Evolutionary conservation across 345 rosid species (phyloP), one percentile per base, ranked within the genome.

Genomic region (Gossypium australe): DNA sequence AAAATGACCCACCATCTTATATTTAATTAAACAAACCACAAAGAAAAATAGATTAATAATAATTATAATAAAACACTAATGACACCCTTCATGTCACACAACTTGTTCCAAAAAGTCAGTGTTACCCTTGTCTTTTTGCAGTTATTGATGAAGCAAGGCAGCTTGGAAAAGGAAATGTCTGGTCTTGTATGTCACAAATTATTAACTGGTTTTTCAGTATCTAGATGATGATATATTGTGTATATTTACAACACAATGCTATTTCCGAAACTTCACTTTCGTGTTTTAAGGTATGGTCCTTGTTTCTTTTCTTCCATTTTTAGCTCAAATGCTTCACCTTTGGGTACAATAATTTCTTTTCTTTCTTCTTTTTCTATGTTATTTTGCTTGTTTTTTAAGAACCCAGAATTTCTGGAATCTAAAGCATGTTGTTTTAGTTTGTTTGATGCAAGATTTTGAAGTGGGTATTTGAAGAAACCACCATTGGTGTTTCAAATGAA

Each of bases 401-500:
- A 2, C 9, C 24, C 12, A 55, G 62, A 71, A 27, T 56, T 56
- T 3, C 34, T 57, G 75, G 18, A 49, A 49, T 63, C 66, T 45
- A 14, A 56, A 71, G 8, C 58, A 9, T 59, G 18, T 52, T 72
- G 13, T 67, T 48, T 63, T 73, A 48, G 4, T 27, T 45, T 71
- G 16, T 77, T 78, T 68, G 58, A 52, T 72, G 75, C 75, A 74
- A 75, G 78, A 78, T 82, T 34, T 84, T 71, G 75, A 79, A 65
- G 53, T 71, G 82, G 82, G 78, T 71, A n/a, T 27, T 70, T 49
- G 75, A 72, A 48, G 29, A 72, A 65, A 34, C 67, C 34, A 71
- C 70, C 65, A 62, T 64, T 77, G 78, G 47, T 60, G 79, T 60
- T 76, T 18, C 6, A 74, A 71, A 82, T 71, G 81, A 72, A 82